Evolutionary conservation across 805 yeast species (phyloP).

Genomic region (Schizosaccharomyces lindneri): DNA sequence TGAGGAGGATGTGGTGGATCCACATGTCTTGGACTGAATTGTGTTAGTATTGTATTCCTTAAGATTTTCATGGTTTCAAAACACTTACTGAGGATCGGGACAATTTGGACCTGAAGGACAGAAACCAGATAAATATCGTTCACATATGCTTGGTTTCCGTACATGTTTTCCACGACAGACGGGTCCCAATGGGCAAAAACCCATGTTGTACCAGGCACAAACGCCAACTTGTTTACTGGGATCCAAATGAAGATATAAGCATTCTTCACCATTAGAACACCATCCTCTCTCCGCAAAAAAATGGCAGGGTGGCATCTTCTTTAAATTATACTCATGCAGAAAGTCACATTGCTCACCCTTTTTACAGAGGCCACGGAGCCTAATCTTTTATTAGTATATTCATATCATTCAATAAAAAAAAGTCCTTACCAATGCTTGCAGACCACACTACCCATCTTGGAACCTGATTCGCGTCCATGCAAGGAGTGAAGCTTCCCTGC

Average conservation of each 20-base stretch:
- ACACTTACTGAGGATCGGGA: conserved; percentile 60
- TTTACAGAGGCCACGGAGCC: conserved; percentile 92
- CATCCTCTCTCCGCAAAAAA: conserved; percentile 43
- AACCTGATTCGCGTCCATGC: conserved; percentile 49
- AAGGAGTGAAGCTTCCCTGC: conserved; percentile 78
- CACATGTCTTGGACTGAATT: neutral
- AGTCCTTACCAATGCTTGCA: conserved; percentile 39
- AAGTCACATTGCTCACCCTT: conserved; percentile 93
- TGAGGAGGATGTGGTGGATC: conserved; percentile 1
- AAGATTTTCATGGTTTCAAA: neutral
- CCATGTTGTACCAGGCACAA: conserved; percentile 59
- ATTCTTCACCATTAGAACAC: conserved; percentile 28
- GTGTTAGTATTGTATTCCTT: neutral
- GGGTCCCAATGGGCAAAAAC: conserved; percentile 86
- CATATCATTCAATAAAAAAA: neutral
- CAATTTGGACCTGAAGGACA: conserved; percentile 75
- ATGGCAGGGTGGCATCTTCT: conserved; percentile 92
- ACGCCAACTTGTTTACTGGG: conserved; percentile 73
- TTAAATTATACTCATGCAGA: conserved; percentile 74
- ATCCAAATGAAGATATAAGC: conserved; percentile 76
- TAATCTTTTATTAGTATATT: neutral
- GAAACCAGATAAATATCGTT: conserved; percentile 62
- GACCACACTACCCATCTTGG: conserved; percentile 38
- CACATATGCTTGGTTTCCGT: conserved; percentile 45
- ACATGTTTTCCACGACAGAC: conserved; percentile 61